Base-by-base conservation (phyloP, 257 asterid genomes). In the Salvia rosmarinus region DNA sequence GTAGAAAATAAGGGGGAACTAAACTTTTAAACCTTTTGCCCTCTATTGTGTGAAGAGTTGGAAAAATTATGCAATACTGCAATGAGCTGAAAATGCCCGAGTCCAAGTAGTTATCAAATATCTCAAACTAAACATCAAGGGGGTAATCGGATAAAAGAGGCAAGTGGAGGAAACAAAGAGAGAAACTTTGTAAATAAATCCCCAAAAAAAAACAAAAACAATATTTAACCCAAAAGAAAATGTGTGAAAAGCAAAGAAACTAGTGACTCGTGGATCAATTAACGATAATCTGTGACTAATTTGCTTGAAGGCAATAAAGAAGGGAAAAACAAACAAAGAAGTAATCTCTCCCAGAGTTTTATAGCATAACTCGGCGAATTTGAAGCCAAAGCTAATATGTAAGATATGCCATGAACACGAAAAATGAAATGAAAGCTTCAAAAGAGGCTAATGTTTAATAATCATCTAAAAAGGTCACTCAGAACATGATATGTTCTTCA, bases 231-330 rank as follows among this genome's bases (percentile, higher is more conserved):
- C 32, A 52, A 20, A 52, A 52, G 34, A 52, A 13, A 11, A n/a
- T 59, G 23, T n/a, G 11, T 59, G 10, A 10, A 56, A 25, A 56
- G 20, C 63, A 11, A 19, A 10, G 14, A 28, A 42, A 25, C 13
- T 61, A 44, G 23, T 19, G 7, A 46, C 28, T 20, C 5, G 0
- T 6, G 23, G 19, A 52, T 46, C 61, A 20, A 63, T 35, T 1
- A 43, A 30, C n/a, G 17, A 65, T 5, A 25, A 44, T 34, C 46
- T 14, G 66, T 39, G 37, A 13, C 8, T 0, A 49, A 35, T 14
- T 13, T 49, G 40, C 62, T 72, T 23, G 2, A 61, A 50, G 71
- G 37, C 21, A 51, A 68, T 6, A 35, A 57, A 30, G 21, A 52
- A 28, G 50, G 17, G 12, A 1, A 64, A 21, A 54, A 23, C 72